A percentile compares a stretch with the other conserved stretches of the same genome.
Conservation (phyloP, 2,329 filamentous ascomycete genomes). For the Ophiostoma populinum region DNA sequence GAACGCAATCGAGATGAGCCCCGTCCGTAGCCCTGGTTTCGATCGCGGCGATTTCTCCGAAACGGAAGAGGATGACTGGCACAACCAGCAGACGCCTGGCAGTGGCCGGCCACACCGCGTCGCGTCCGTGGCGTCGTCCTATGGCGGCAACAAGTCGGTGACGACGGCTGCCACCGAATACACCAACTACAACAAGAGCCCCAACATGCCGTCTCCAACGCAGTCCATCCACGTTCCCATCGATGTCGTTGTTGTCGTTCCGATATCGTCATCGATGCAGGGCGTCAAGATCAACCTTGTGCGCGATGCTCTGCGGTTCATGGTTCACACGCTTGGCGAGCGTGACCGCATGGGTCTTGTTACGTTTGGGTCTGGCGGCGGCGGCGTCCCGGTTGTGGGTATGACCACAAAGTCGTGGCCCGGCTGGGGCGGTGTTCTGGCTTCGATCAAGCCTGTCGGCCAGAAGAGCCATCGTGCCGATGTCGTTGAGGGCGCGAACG, state of each 20-base stretch:
- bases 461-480: conserved; percentile 95
- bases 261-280: conserved; percentile 96
- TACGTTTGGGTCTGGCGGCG: conserved; percentile 87
- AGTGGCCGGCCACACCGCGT: conserved; percentile 23
- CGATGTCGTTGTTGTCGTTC: conserved; percentile 90
- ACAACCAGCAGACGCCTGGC: conserved; percentile 25
- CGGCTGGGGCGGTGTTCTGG: conserved; percentile 75
- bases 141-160: conserved; percentile 64
- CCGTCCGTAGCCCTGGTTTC: conserved; percentile 54
- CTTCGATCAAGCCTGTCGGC: conserved; percentile 79
- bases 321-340: conserved; percentile 78
- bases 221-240: conserved; percentile 69
- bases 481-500: conserved; percentile 92
- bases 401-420: conserved; percentile 94
- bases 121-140: conserved; percentile 68
- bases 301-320: conserved; percentile 78
- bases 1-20: conserved; percentile 49
- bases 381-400: conserved; percentile 86
- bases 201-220: conserved; percentile 16
- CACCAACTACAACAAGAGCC: conserved; percentile 47
- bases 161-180: conserved; percentile 89
- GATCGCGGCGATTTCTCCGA: conserved; percentile 65
- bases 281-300: conserved; percentile 96
- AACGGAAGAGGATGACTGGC: conserved; percentile 78
- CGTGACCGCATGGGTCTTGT: conserved; percentile 93